Percentiles rank a stretch among this genome's conserved stretches.
These are phyloP conservation scores for Elongisporangium prolatum DNA, from an alignment of 352 stramenopile genomes.

Conservation along the genomic window DNA sequence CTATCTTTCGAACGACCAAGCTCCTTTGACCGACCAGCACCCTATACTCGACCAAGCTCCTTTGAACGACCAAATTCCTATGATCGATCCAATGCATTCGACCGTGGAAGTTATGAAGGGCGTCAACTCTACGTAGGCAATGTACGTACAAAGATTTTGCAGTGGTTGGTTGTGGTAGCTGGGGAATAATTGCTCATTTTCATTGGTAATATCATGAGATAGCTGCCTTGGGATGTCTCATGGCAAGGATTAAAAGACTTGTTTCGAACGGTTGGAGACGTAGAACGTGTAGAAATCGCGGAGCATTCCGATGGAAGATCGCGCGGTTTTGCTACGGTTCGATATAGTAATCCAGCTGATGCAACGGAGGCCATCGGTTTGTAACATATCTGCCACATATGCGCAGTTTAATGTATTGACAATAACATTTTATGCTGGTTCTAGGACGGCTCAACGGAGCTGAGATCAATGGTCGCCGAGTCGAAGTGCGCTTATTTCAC, in stretches of 20 bases:
- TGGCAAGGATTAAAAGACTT: conserved; percentile 70
- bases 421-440: not conserved
- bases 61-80: not conserved
- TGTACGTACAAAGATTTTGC: conserved; percentile 26
- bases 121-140: conserved; percentile 75
- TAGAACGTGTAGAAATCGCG: conserved; percentile 62
- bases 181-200: conserved; percentile 2
- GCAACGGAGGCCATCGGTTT: conserved; percentile 61
- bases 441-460: conserved; percentile 58
- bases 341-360: conserved; percentile 44
- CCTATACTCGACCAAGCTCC: not conserved
- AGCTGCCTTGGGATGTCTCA: conserved; percentile 66
- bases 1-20: not conserved
- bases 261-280: conserved; percentile 55
- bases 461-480: conserved; percentile 58
- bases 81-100: conserved; percentile 2
- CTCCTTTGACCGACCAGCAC: not conserved
- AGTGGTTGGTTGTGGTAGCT: not conserved
- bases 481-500: conserved; percentile 70
- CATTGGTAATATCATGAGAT: conserved; percentile 3
- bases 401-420: not conserved
- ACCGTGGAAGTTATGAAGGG: conserved; percentile 14
- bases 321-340: conserved; percentile 68
- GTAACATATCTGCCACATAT: conserved; percentile 7
- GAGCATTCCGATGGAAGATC: conserved; percentile 55